Percentiles rank a stretch among this genome's conserved stretches.
These are phyloP conservation scores for Boletus tomentosulus DNA, from an alignment of 768 basidiomycete genomes.

Conservation along the genomic window DNA sequence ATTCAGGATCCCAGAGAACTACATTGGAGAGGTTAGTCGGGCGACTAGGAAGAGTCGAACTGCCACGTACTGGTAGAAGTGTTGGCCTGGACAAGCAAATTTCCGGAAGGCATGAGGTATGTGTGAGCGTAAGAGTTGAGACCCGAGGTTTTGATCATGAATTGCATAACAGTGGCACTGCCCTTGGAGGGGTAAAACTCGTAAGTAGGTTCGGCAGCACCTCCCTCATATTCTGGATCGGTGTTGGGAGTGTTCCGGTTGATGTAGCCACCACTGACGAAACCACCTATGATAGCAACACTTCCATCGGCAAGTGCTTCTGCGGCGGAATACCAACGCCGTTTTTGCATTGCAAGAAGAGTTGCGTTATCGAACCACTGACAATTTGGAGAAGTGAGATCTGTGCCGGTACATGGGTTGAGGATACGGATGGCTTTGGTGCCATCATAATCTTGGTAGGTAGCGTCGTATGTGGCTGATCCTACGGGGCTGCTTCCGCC, in stretches of 20 bases:
- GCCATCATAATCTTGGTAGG: constrained; percentile 80
- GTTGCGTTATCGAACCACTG: constrained; percentile 70
- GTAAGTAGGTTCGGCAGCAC: constrained; percentile 74
- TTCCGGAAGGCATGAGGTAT: constrained; percentile 71
- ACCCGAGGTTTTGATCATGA: constrained; percentile 69
- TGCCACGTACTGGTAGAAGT: constrained; percentile 31
- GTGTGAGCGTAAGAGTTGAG: constrained; percentile 75
- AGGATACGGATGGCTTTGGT: constrained; percentile 75
- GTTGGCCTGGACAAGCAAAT: constrained; percentile 81
- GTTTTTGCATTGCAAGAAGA: constrained; percentile 58
- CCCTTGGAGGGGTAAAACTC: constrained; percentile 76
- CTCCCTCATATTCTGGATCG: constrained; percentile 60
- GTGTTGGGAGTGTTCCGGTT: constrained; percentile 69
- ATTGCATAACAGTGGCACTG: constrained; percentile 52
- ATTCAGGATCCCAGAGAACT: constrained; percentile 52
- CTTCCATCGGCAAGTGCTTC: constrained; percentile 75
- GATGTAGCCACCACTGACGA: constrained; percentile 73
- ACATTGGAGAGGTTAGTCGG: background rate
- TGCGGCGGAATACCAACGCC: constrained; percentile 76
- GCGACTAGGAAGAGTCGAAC: background rate
- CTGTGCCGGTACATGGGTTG: constrained; percentile 58
- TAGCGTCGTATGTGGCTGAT: constrained; percentile 54
- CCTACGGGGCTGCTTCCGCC: constrained; percentile 54
- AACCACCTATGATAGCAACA: constrained; percentile 78
- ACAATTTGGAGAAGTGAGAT: constrained; percentile 49